Evolutionary conservation across 768 basidiomycete genomes (phyloP), one percentile per base, ranked within the genome.

Genomic region (Calocera viscosa): DNA sequence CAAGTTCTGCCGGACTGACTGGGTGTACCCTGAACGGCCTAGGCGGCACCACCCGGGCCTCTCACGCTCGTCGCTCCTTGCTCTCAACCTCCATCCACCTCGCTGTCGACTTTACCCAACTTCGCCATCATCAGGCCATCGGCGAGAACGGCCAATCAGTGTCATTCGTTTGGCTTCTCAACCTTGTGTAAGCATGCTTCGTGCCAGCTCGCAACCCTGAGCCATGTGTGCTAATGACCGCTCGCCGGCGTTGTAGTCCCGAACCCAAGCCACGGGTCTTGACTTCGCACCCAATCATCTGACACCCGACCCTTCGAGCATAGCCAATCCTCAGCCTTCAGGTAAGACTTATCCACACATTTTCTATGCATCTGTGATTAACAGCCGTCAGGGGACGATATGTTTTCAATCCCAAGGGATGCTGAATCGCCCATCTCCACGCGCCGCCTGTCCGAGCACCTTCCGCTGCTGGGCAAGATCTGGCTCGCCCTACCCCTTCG

Each of bases 271-370:
- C 53, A 32, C 53, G 53, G 53, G 5, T 30, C 26, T 26, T 28
- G 14, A 60, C 14, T 60, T 38, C 30, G 53, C 53, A 26, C 53
- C 53, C 53, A 60, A 26, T 2, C 53, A 26, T 30, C 53, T 60
- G 53, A 60, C 53, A 60, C 24, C 22, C 53, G 26, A 32, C 26
- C n/a, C 53, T 60, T 26, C 24, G 11, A 16, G 53, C 53, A 60
- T 60, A 60, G 53, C 53, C 53, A n/a, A 60, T 60, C 30, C 14
- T 60, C 53, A 60, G 53, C 19, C 53, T n/a, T n/a, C n/a, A n/a
- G n/a, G n/a, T n/a, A n/a, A n/a, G n/a, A n/a, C n/a, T n/a, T n/a
- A n/a, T n/a, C n/a, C n/a, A n/a, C n/a, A n/a, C n/a, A n/a, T n/a
- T n/a, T n/a, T n/a, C n/a, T n/a, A n/a, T n/a, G n/a, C n/a, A n/a